Conservation (phyloP, 495 filamentous ascomycete species). For the Penicillium steckii region DNA sequence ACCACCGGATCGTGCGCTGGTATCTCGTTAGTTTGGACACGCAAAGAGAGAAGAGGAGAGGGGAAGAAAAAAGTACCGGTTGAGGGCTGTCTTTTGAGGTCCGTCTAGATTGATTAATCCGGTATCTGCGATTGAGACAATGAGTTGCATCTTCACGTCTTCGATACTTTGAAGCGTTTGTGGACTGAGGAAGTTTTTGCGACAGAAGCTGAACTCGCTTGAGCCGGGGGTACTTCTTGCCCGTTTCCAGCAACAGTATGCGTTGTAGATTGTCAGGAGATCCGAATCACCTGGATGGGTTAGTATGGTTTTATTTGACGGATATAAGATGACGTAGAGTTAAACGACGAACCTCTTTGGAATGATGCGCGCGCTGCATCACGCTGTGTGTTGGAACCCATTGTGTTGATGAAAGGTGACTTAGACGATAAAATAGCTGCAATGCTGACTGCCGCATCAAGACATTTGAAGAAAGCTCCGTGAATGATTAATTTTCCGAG, state of each 20-base stretch:
- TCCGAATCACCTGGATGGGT: constrained; percentile 72
- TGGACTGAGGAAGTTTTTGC: constrained; percentile 82
- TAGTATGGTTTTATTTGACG: constrained; percentile 8
- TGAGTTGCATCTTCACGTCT: constrained; percentile 87
- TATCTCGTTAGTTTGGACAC: constrained; percentile 7
- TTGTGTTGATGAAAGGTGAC: constrained; percentile 83
- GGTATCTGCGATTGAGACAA: constrained; percentile 77
- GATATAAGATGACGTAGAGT: neutral
- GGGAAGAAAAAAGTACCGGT: constrained; percentile 34
- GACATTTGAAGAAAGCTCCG: constrained; percentile 79
- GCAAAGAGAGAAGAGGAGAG: constrained; percentile 16
- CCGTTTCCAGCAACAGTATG: constrained; percentile 83
- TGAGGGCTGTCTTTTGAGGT: constrained; percentile 64
- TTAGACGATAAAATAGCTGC: constrained; percentile 93
- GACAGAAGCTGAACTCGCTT: constrained; percentile 82
- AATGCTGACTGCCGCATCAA: constrained; percentile 86
- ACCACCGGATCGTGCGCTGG: constrained; percentile 50
- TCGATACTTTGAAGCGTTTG: constrained; percentile 89
- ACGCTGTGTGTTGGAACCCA: constrained; percentile 77
- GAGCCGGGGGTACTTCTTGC: constrained; percentile 63
- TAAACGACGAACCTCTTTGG: constrained; percentile 52
- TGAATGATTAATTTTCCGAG: constrained; percentile 89
- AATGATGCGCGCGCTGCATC: constrained; percentile 74
- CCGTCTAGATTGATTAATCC: constrained; percentile 72
- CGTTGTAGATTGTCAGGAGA: constrained; percentile 87